Evolutionary conservation across 192 early-diverging fungal genomes (phyloP), one percentile per base, ranked within the genome.

Genomic region (Umbelopsis sp.): DNA sequence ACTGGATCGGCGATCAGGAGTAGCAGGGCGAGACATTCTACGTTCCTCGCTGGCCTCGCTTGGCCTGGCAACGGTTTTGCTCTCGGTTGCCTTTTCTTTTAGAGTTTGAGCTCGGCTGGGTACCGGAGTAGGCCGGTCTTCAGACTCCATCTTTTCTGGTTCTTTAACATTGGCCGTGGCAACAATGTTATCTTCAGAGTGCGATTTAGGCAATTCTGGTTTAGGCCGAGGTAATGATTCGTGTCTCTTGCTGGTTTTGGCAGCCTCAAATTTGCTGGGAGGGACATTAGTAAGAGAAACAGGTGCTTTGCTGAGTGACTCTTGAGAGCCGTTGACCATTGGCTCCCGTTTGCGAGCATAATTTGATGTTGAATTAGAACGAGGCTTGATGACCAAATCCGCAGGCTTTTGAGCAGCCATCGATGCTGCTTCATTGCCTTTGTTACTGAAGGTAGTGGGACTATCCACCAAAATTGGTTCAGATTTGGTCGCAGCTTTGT

Each of bases 191-290:
- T 33, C 30, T 35, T 35, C 55, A 35, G 55, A 61, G 7, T 35
- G 12, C 4, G 55, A 61, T n/a, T 61, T 61, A 16, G 55, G 55
- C 18, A 61, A 16, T 35, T 27, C 30, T 35, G 55, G 15, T 30
- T 61, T 53, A 4, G 51, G 51, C 22, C 11, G 51, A 12, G 51
- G 51, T 23, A 23, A 10, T 23, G 55, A 2, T 6, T 25, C 55
- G 12, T 18, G 25, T 27, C 6, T 13, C 30, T 61, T 61, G n/a
- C 25, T 25, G 0, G 55, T 30, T 33, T 61, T 61, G 30, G 55
- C 55, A 4, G 55, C 55, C 33, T 61, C 55, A 61, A 61, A 61
- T 30, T 61, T 61, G 55, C 55, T 61, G 30, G 55, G 55, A 15
- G 55, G 55, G 27, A 61, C 30, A 35, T 61, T 61, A 12, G 55